Evolutionary conservation across 129 eudicot genomes (phyloP).

Genomic region (Kitagawia praeruptora): DNA sequence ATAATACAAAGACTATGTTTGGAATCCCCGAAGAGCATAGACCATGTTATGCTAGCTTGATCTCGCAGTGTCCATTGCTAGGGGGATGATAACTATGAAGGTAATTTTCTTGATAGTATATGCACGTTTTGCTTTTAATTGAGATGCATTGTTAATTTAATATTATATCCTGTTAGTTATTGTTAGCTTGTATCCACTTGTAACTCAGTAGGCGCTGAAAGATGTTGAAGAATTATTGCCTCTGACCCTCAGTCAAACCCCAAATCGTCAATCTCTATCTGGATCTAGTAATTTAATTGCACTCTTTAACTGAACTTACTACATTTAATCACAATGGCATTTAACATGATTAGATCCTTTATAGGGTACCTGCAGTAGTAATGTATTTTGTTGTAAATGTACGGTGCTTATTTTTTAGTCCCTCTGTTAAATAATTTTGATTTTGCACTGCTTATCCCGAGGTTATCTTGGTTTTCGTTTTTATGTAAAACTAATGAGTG

Average conservation of each 20-base stretch:
- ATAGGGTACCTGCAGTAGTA: conserved; percentile 38
- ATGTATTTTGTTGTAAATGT: not conserved
- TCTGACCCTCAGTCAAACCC: conserved; percentile 50
- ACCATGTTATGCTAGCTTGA: conserved; percentile 54
- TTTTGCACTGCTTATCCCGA: not conserved
- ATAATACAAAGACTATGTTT: conserved; percentile 32
- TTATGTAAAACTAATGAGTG: not conserved
- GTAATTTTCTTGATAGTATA: conserved; percentile 25
- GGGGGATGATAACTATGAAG: conserved; percentile 66
- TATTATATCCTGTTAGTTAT: not conserved
- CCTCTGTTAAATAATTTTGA: not conserved
- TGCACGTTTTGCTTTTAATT: not conserved
- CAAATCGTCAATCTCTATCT: conserved; percentile 59
- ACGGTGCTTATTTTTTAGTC: not conserved
- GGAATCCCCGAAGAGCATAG: conserved; percentile 38
- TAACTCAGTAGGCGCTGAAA: conserved; percentile 52
- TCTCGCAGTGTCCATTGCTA: conserved; percentile 54
- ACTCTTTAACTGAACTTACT: conserved; percentile 2
- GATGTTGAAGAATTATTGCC: conserved; percentile 51
- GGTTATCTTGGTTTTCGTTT: not conserved
- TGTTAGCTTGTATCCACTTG: conserved; percentile 6
- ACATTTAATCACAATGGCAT: conserved; percentile 15
- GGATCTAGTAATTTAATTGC: conserved; percentile 80
- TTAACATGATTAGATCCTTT: conserved; percentile 61
- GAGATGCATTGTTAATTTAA: not conserved